Base-by-base conservation (phyloP, 2,329 filamentous ascomycete species). In the Hymenotorrendiella dingleyae region DNA sequence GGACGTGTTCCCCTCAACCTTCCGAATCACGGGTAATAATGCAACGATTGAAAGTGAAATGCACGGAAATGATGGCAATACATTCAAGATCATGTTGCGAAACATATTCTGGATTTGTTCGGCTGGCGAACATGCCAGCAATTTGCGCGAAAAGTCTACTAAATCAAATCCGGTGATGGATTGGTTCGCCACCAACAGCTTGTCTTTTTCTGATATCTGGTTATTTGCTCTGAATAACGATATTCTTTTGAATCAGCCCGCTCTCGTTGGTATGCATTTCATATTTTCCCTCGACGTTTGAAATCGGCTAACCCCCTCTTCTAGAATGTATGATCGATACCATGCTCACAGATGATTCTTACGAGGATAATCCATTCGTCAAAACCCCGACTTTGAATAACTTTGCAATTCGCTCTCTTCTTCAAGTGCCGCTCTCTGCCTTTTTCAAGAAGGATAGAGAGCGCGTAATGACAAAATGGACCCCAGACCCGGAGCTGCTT, bases 391-490 rank as follows among this genome's bases (percentile, higher is more conserved):
- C 35, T 3, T 54, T 42, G 24, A 59, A 60, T 35, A 27, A 27
- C 12, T 53, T 57, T n/a, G 49, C 57, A n/a, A 39, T 56, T 24
- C 39, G 47, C 10, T 52, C 50, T 40, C 40, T 62, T n/a, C 40
- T 50, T 10, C 43, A 48, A 24, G 21, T 62, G 4, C 57, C 57
- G 14, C 23, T 57, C 7, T 68, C 71, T 36, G 58, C 62, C 0
- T 62, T 73, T 7, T 63, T 59, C 12, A 70, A 69, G 12, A 56
- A 59, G 17, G 62, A 70, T 19, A 65, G 72, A 39, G 71, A 74
- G 49, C 58, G 54, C 6, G 57, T 73, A 4, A 65, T 74, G 62
- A 50, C 45, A n/a, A 36, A 37, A n/a, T 61, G 55, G 54, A 11
- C 36, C 40, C 19, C 28, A 42, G 21, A 42, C 14, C n/a, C n/a